Evolutionary conservation across 805 yeast genomes (phyloP), one percentile per base, ranked within the genome.

Genomic region (Lipomyces mesembrius): DNA sequence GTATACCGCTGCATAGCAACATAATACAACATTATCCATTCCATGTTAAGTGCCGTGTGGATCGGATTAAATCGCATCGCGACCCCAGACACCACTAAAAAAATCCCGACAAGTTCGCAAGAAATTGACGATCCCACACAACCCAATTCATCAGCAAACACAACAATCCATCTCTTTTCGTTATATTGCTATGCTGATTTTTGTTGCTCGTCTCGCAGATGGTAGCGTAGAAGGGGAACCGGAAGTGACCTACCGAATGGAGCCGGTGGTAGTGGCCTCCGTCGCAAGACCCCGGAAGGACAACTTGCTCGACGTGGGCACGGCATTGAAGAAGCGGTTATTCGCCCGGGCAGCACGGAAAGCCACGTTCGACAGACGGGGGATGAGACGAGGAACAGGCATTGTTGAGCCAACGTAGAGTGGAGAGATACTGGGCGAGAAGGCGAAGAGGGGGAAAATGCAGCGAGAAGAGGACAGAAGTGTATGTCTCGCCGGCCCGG

Each of bases 321-420:
- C 62, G 55, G 74, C 74, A 62, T 82, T 83, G 82, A 89, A 87
- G 74, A 81, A 74, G 80, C 88, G 84, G 78, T 82, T 77, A 84
- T 88, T 88, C 80, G 92, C 91, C 85, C 87, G 90, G 77, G 92
- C 96, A 76, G 94, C 93, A 82, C 88, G 87, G 83, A 89, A 87
- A 78, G 97, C 96, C 79, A 90, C 85, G 83, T 92, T 92, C 76
- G 97, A 87, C 78, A 78, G 64, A 69, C 77, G 76, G 63, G 80
- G 80, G 64, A 78, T 69, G 64, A 78, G 76, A 71, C 80, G 78
- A 62, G 80, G 85, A 79, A 83, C 84, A 81, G 84, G 87, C 88
- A 85, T 85, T 77, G 62, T 43, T 43, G 49, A 43, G 49, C 49
- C 49, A 8, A n/a, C 65, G 62, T 43, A 43, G n/a, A 60, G 67